These are phyloP conservation scores for Smittium culicis DNA, from an alignment of 371 early-diverging fungal species.

Conservation along the genomic window DNA sequence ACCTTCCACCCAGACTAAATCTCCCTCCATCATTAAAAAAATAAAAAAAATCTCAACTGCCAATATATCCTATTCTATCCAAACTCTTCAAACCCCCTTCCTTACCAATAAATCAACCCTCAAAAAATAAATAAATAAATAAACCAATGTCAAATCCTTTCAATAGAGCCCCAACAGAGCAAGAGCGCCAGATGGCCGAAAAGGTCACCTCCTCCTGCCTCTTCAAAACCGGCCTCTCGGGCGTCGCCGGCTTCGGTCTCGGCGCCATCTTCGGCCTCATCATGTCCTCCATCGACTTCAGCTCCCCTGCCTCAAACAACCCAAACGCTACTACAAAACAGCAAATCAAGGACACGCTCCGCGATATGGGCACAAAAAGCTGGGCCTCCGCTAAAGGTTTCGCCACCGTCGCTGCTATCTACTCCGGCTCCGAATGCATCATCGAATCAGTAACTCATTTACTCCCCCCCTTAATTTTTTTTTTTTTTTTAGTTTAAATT, in stretches of 20 bases:
- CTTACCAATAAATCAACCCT: neutral
- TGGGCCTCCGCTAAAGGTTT: conserved; percentile 83
- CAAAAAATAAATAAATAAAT: neutral
- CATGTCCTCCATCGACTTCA: conserved; percentile 74
- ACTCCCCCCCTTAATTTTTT: too few relatives aligned
- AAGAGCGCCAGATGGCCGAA: conserved; percentile 23
- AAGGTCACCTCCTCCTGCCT: conserved; percentile 57
- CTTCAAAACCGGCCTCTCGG: conserved; percentile 55
- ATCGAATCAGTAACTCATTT: conserved; percentile 43
- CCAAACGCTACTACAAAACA: conserved; percentile 24
- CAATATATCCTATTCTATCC: too few relatives aligned
- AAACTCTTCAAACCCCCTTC: too few relatives aligned
- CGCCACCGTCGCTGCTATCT: conserved; percentile 81
- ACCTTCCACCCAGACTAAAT: too few relatives aligned
- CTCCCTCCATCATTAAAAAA: too few relatives aligned
- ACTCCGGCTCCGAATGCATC: conserved; percentile 81
- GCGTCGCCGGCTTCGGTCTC: conserved; percentile 69
- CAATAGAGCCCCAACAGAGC: conserved; percentile 18
- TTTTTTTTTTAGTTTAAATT: too few relatives aligned
- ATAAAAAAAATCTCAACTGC: too few relatives aligned
- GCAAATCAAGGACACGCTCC: conserved; percentile 64
- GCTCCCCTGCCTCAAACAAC: conserved; percentile 29
- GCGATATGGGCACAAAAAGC: conserved; percentile 75
- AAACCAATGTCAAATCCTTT: conserved; percentile 19
- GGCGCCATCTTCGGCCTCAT: conserved; percentile 87